Evolutionary conservation across 2,329 filamentous ascomycete genomes (phyloP).

Genomic region (Pyricularia sp.): DNA sequence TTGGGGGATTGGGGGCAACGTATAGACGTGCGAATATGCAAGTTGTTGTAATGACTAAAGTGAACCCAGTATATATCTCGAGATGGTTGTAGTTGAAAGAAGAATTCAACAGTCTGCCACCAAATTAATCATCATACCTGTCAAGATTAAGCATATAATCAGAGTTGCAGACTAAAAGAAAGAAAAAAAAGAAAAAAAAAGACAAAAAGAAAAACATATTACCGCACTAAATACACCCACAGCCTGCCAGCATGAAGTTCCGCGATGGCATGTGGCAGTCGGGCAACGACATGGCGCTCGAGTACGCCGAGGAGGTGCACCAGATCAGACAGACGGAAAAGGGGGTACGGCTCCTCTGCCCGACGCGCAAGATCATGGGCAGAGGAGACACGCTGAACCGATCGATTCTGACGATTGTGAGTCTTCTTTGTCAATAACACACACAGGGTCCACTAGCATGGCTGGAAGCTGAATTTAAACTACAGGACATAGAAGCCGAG

Average conservation of each 20-base stretch:
- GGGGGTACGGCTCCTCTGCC: constrained; percentile 41
- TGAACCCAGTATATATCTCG: background rate
- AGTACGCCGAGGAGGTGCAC: constrained; percentile 55
- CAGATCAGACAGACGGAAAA: constrained; percentile 33
- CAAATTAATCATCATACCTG: background rate
- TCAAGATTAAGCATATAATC: background rate
- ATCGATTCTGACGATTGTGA: constrained; percentile 37
- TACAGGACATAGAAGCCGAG: constrained; percentile 38
- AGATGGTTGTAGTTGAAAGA: background rate
- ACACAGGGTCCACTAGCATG: no score
- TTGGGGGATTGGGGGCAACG: background rate
- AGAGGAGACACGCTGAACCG: constrained; percentile 44
- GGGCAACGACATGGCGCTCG: constrained; percentile 44
- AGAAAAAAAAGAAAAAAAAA: background rate
- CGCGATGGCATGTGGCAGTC: constrained; percentile 56
- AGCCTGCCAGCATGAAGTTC: constrained; percentile 37
- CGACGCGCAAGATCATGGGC: constrained; percentile 38
- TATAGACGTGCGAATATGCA: background rate
- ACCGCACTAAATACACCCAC: background rate
- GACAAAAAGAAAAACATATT: background rate
- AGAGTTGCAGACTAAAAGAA: background rate
- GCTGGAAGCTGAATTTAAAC: no score
- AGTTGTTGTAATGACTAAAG: background rate
- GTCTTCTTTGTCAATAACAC: constrained; percentile 5
- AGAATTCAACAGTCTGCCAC: background rate